Base-by-base conservation (phyloP, 1,139 yeast species). In the Yamadazyma dendronema region DNA sequence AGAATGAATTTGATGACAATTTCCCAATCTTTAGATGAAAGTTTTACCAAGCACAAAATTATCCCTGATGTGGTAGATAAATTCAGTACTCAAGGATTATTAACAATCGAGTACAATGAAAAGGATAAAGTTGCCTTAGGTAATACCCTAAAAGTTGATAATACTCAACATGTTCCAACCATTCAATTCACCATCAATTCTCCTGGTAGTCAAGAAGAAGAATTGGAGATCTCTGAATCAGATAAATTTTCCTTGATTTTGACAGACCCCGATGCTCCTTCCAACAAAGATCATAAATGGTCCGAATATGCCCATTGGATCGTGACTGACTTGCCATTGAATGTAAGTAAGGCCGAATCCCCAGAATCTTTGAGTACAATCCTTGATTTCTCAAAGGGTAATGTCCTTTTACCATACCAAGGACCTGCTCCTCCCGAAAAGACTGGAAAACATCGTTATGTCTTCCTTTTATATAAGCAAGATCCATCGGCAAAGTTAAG, bases 211-310 rank as follows among this genome's bases (percentile, higher is more conserved):
- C 41, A 42, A 23, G 41, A 45, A 13, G 65, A 62, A 37, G 68
- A 59, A 35, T 62, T 69, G 53, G 67, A 62, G 33, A 68, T 76
- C 33, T 53, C 65, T 15, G 55, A 62, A 16, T 57, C 63, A n/a
- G 87, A 81, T 47, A 64, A 69, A 36, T 87, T 84, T 61, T 80
- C 92, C 3, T 64, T 89, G 47, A 85, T 85, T 3, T 52, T 89
- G 49, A 89, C 96, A 3, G 96, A 89, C 58, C 97, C 97, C 1
- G 97, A 89, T 66, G 97, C 96, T 7, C 97, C 97, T 13, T 77
- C 90, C 3, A 74, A 79, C 47, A 70, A 74, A 1, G 96, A 89
- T 57, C 79, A 84, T 52, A 85, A 81, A 55, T 88, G 95, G 95
- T 82, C 94, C 8, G 96, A 89, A 60, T 88, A 71, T 59, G 81